A percentile compares a stretch with the other conserved stretches of the same genome.
phyloP scores from a whole-genome alignment of 1,284 basidiomycete genomes.

The Trichosporon sp. region DNA sequence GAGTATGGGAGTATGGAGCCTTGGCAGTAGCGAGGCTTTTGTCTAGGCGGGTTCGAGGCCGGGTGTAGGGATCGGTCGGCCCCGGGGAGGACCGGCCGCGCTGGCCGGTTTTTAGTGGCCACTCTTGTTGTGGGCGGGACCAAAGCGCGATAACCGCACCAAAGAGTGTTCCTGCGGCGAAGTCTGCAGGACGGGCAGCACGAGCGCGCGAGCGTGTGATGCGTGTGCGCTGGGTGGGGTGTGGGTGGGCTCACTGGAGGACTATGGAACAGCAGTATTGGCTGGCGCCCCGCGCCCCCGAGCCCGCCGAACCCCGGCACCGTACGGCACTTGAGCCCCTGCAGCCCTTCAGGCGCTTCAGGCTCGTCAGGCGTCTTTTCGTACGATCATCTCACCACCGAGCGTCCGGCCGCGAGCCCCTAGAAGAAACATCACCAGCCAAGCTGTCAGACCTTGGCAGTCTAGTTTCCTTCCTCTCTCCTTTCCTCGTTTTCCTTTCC shows the following conservation, averaged over 20 bases:
- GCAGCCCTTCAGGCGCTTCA: too few relatives aligned
- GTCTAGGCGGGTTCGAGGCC: too few relatives aligned
- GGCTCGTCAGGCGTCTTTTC: neutral
- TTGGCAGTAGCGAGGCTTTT: neutral
- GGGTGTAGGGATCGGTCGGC: neutral
- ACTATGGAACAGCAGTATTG: neutral
- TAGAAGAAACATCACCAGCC: too few relatives aligned
- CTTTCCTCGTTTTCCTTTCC: neutral
- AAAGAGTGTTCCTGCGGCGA: neutral
- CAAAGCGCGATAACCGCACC: neutral
- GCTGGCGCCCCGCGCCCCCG: neutral
- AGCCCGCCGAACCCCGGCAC: neutral
- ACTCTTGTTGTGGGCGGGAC: neutral
- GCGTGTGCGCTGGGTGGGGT: neutral
- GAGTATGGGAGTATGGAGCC: neutral
- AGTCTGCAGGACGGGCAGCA: too few relatives aligned
- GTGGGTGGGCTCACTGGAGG: neutral
- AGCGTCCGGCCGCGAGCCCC: neutral
- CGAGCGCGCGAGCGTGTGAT: neutral
- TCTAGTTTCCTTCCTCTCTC: neutral
- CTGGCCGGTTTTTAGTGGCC: slow-evolving; percentile 16
- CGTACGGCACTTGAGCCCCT: neutral
- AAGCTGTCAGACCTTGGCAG: neutral
- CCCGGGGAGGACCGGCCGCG: slow-evolving; percentile 19
- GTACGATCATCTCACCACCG: slow-evolving; percentile 9